These are phyloP conservation scores for Galeopsis tetrahit DNA, from an alignment of 257 asterid genomes.

Conservation along the genomic window DNA sequence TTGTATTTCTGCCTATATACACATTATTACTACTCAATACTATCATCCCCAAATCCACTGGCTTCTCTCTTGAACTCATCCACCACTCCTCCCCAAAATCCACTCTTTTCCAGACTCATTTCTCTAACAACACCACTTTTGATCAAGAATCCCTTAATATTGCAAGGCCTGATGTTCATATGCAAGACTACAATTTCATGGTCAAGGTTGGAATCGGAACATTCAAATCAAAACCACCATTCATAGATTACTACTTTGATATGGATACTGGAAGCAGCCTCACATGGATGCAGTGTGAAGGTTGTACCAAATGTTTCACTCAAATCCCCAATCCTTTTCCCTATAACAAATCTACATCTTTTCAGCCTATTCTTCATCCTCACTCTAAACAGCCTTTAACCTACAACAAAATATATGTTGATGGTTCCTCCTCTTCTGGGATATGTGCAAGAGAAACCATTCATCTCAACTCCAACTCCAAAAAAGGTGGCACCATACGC, in stretches of 20 bases:
- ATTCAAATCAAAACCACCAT: slow-evolving; percentile 27
- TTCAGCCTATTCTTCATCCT: neutral
- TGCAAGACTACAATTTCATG: slow-evolving; percentile 13
- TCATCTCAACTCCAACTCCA: slow-evolving; percentile 19
- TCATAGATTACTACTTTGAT: slow-evolving; percentile 18
- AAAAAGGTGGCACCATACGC: neutral
- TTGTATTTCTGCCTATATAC: too few relatives aligned
- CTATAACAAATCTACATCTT: slow-evolving; percentile 8
- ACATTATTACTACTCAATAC: neutral
- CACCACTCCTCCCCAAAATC: neutral
- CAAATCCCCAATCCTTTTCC: slow-evolving; percentile 29
- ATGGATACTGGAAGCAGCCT: slow-evolving; percentile 16
- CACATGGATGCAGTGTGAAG: slow-evolving; percentile 32
- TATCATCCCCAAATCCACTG: neutral
- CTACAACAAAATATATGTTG: neutral
- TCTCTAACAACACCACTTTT: neutral
- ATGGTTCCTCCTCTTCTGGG: slow-evolving; percentile 22
- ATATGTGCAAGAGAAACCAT: slow-evolving; percentile 13
- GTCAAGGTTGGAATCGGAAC: slow-evolving; percentile 28
- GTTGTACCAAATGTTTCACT: slow-evolving; percentile 15
- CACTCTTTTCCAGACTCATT: neutral
- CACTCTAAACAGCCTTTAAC: neutral
- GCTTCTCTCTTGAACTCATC: neutral
- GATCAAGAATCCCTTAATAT: neutral
- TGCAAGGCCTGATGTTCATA: neutral